Percentiles rank a stretch among this genome's conserved stretches.
Conservation (phyloP, 495 filamentous ascomycete species). For the Hamigera avellanea region DNA sequence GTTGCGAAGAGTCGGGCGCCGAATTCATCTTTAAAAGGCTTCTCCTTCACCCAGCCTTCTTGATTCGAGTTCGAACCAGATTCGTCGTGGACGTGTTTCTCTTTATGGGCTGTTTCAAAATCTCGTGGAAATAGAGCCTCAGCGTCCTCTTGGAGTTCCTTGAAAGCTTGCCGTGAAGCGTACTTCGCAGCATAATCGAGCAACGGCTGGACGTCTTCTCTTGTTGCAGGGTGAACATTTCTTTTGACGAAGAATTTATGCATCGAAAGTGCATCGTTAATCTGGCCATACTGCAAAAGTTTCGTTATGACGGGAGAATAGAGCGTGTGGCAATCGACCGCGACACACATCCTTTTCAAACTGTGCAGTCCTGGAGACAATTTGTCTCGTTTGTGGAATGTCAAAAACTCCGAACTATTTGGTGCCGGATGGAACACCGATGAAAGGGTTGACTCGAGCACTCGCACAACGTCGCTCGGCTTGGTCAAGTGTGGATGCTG, state of each 20-base stretch:
- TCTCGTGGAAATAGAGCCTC: slow-evolving; percentile 7
- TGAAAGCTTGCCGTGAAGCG: slow-evolving; percentile 11
- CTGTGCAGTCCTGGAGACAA: slow-evolving; percentile 14
- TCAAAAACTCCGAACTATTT: not conserved
- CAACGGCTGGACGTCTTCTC: slow-evolving; percentile 27
- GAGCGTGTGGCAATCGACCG: slow-evolving; percentile 29
- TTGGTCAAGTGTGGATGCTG: slow-evolving; percentile 17
- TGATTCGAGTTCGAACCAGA: not conserved
- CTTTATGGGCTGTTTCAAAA: not conserved
- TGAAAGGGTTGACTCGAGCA: slow-evolving; percentile 19
- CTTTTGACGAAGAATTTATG: slow-evolving; percentile 38
- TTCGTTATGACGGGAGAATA: slow-evolving; percentile 50
- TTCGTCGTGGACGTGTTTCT: not conserved
- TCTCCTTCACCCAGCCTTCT: slow-evolving; percentile 11
- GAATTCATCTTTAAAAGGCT: slow-evolving; percentile 41
- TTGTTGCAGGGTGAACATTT: slow-evolving; percentile 37
- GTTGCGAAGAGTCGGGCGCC: slow-evolving; percentile 67
- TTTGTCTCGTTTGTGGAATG: slow-evolving; percentile 1
- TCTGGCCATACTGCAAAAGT: slow-evolving; percentile 38
- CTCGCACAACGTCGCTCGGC: slow-evolving; percentile 22
- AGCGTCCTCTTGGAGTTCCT: slow-evolving; percentile 16
- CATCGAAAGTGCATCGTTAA: slow-evolving; percentile 45
- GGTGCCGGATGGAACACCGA: slow-evolving; percentile 6
- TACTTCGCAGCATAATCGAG: slow-evolving; percentile 26
- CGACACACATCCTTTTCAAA: slow-evolving; percentile 41